A percentile compares a stretch with the other conserved stretches of the same genome.
phyloP scores from a whole-genome alignment of 2,329 filamentous ascomycete species.

The Botrytis byssoidea region DNA sequence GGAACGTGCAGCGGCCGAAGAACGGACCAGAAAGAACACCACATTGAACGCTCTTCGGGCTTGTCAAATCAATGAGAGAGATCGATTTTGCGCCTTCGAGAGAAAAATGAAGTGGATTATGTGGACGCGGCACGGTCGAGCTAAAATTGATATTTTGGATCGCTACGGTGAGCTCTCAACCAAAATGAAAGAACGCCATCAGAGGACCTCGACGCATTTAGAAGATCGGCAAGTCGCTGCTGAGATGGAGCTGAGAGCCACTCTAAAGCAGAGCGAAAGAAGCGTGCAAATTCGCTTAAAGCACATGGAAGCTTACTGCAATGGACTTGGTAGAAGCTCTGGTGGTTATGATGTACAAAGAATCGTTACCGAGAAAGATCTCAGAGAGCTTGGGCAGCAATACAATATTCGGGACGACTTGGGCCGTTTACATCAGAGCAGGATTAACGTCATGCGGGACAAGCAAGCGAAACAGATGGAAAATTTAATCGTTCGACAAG shows the following conservation, averaged over 20 bases:
- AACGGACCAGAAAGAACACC: conserved; percentile 45
- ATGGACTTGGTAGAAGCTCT: conserved; percentile 48
- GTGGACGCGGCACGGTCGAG: conserved; percentile 50
- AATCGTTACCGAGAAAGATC: conserved; percentile 58
- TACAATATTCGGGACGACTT: conserved; percentile 60
- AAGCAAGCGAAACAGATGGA: conserved; percentile 62
- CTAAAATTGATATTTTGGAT: conserved; percentile 48
- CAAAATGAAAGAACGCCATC: conserved; percentile 56
- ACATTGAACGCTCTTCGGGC: conserved; percentile 47
- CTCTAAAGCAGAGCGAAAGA: conserved; percentile 55
- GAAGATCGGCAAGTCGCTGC: conserved; percentile 62
- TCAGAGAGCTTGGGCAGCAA: conserved; percentile 59
- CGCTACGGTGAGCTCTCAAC: conserved; percentile 49
- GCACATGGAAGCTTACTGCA: conserved; percentile 66
- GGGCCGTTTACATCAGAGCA: conserved; percentile 56
- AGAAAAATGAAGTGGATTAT: conserved; percentile 50
- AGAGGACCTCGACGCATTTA: conserved; percentile 52
- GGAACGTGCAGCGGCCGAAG: conserved; percentile 47
- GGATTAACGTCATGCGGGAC: conserved; percentile 65
- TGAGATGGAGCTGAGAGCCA: conserved; percentile 57
- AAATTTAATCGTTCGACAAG: conserved; percentile 55
- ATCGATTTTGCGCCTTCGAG: conserved; percentile 52
- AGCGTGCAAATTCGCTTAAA: conserved; percentile 58
- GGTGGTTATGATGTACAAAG: conserved; percentile 47
- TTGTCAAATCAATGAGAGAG: conserved; percentile 51